Evolutionary conservation across 106 monocot genomes (phyloP), one percentile per base, ranked within the genome.

Genomic region (Xerophyta viscosa): DNA sequence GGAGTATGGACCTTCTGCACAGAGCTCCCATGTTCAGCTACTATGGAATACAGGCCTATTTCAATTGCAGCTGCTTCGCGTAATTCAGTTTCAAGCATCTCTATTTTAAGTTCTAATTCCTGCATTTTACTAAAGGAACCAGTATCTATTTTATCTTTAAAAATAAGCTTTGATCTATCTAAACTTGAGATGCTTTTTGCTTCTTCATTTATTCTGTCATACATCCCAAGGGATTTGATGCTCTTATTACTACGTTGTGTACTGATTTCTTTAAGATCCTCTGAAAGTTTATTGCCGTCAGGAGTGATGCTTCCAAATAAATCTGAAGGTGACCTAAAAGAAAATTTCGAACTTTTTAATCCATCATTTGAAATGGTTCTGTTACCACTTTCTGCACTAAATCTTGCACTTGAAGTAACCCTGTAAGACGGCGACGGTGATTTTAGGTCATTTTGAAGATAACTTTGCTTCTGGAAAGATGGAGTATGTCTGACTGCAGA

Each of bases 1-100:
- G 94, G 84, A 43, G 88, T 72, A 37, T 96, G 88, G 27, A 96
- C 81, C 71, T 96, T 96, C 22, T 88, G 78, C 33, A 63, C 29
- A 48, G 86, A 87, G 50, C 94, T 82, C 31, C 81, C 84, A 71
- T 96, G 94, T 55, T 96, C 94, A 14, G 94, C 72, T 49, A 76
- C 78, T 27, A 96, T 61, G 2, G 78, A 81, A 55, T 84, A 88
- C 49, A 88, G 67, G 19, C 63, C 61, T 24, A 81, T 68, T 61
- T 96, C 94, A 28, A 82, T 65, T 11, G 88, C 78, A 64, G 94
- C 94, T 31, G 73, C 69, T 60, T 96, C 94, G 55, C 77, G 65
- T 17, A 96, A 37, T 51, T 96, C 94, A 20, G 57, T 72, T 62
- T 96, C 77, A 33, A 96, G 75, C 67, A 59, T 71, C 56, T 72